Evolutionary conservation across 176 grass and related monocot genomes (phyloP).

Genomic region (Metroxylon sagu): DNA sequence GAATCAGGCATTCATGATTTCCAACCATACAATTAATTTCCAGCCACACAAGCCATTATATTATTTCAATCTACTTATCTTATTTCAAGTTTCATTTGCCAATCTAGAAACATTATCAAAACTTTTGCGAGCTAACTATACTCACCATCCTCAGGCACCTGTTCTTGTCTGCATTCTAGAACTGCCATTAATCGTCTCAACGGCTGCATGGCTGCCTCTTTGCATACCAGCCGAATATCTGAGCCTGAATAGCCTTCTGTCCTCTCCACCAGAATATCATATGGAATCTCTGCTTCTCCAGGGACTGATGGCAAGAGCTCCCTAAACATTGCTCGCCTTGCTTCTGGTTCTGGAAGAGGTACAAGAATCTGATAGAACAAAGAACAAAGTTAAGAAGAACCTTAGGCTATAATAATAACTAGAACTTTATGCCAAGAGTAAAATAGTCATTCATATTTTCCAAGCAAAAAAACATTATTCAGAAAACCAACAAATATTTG

Average conservation of each 20-base stretch:
- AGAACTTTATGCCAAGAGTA: too few species aligned
- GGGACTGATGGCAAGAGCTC: conserved; percentile 47
- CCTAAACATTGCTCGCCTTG: conserved; percentile 78
- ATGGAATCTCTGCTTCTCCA: conserved; percentile 45
- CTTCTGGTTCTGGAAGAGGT: conserved; percentile 87
- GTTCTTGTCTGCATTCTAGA: conserved; percentile 52
- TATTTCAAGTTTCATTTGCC: too few species aligned
- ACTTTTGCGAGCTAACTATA: conserved; percentile 6
- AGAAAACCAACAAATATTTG: too few species aligned
- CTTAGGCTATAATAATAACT: too few species aligned
- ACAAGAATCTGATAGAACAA: conserved; percentile 63
- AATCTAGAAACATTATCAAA: too few species aligned
- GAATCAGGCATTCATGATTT: too few species aligned
- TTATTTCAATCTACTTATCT: too few species aligned
- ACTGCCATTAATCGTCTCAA: conserved; percentile 63
- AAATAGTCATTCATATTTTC: too few species aligned
- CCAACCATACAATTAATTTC: too few species aligned
- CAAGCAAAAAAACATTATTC: too few species aligned
- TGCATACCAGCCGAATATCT: conserved; percentile 82
- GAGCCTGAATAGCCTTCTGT: conserved; percentile 93
- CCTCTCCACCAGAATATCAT: conserved; percentile 58
- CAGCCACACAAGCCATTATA: too few species aligned
- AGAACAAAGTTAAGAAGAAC: not conserved
- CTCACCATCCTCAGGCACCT: conserved; percentile 55
- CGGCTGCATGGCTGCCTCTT: conserved; percentile 97